Percentiles rank a stretch among this genome's conserved stretches.
Conservation (phyloP, 192 early-diverging fungal species). For the Podila epigama region DNA sequence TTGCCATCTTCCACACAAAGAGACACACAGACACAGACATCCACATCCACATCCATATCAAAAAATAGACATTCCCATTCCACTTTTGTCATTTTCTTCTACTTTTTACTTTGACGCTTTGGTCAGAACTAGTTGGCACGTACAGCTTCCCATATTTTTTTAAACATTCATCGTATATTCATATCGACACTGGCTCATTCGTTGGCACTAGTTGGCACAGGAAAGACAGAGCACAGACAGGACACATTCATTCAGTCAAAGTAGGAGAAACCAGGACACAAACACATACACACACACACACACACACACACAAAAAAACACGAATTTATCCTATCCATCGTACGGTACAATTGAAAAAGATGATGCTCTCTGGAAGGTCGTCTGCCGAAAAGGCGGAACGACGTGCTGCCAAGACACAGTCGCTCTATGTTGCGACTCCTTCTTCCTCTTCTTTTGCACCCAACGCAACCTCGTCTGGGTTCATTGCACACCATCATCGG, state of each 20-base stretch:
- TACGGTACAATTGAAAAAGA: too few relatives aligned
- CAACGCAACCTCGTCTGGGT: not conserved
- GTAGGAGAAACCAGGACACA: too few relatives aligned
- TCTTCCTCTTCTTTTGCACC: slow-evolving; percentile 1
- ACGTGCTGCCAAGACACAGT: slow-evolving; percentile 44
- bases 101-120: not conserved
- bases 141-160: too few relatives aligned
- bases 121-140: too few relatives aligned
- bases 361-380: slow-evolving; percentile 37
- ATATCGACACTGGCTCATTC: not conserved
- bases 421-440: slow-evolving; percentile 43
- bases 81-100: not conserved
- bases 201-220: not conserved
- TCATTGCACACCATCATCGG: slow-evolving; percentile 9
- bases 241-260: not conserved
- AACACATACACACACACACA: too few relatives aligned
- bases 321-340: too few relatives aligned
- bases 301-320: too few relatives aligned
- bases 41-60: too few relatives aligned
- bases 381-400: slow-evolving; percentile 40
- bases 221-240: not conserved
- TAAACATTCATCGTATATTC: not conserved
- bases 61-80: not conserved
- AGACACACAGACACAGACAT: too few relatives aligned
- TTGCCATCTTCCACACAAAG: not conserved